These are phyloP conservation scores for Aquilaria yunnanensis DNA, from an alignment of 345 rosid genomes.

Conservation along the genomic window DNA sequence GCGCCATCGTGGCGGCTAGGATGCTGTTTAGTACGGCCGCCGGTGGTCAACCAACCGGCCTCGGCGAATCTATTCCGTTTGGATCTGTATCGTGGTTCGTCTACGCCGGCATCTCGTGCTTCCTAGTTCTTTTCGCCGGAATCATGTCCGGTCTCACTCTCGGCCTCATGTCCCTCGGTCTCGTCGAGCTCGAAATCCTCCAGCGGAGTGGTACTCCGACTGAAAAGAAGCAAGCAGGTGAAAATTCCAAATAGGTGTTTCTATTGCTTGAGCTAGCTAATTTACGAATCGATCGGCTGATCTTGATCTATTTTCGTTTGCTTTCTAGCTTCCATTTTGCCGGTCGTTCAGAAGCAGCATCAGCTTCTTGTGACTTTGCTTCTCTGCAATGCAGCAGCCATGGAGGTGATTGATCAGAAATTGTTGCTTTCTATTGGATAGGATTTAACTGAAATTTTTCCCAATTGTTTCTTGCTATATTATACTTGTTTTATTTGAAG, in stretches of 20 bases:
- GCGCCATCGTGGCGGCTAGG: constrained; percentile 59
- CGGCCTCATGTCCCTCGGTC: constrained; percentile 98
- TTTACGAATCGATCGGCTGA: neutral
- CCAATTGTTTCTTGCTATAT: neutral
- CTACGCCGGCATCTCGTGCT: constrained; percentile 71
- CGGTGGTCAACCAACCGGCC: constrained; percentile 22
- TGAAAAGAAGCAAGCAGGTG: constrained; percentile 96
- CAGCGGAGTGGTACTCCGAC: constrained; percentile 80
- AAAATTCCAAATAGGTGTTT: neutral
- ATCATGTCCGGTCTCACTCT: constrained; percentile 96
- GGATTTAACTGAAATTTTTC: neutral
- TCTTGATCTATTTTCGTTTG: neutral
- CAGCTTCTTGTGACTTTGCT: constrained; percentile 93
- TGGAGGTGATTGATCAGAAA: constrained; percentile 59
- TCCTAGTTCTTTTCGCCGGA: constrained; percentile 90
- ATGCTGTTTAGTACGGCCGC: constrained; percentile 26
- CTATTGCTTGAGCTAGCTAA: neutral
- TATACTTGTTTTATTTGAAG: neutral
- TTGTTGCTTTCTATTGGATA: too few species aligned
- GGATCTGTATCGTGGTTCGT: constrained; percentile 54
- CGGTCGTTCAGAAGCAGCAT: constrained; percentile 92
- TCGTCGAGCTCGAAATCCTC: constrained; percentile 91
- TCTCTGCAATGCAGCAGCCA: constrained; percentile 77
- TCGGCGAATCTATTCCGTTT: constrained; percentile 40
- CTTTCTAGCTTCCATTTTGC: constrained; percentile 63